A percentile compares a stretch with the other conserved stretches of the same genome.
Evolutionary conservation across 345 rosid genomes (phyloP).

Genomic region (Adansonia digitata): DNA sequence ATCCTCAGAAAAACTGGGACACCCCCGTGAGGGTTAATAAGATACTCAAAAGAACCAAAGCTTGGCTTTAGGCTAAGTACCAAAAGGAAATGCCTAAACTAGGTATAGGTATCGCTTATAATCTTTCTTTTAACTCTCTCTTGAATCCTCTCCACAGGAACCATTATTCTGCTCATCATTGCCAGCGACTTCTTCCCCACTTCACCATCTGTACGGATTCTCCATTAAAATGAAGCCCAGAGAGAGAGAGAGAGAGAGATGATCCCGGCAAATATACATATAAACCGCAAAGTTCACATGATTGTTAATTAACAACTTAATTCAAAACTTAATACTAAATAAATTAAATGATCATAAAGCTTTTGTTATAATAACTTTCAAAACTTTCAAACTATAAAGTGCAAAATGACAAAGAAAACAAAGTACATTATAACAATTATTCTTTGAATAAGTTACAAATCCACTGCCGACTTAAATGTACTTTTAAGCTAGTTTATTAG

Average conservation of each 20-base stretch:
- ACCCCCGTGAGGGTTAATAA: too few species aligned
- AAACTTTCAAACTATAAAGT: neutral
- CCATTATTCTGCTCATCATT: slow-evolving; percentile 9
- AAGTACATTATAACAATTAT: neutral
- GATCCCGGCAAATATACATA: neutral
- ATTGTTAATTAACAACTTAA: neutral
- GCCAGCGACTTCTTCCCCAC: neutral
- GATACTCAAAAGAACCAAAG: neutral
- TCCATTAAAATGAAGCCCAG: neutral
- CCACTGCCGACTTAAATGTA: slow-evolving; percentile 25
- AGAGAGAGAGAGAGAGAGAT: neutral
- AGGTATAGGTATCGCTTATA: too few species aligned
- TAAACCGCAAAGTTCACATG: neutral
- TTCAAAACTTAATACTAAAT: neutral
- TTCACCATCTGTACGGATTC: neutral
- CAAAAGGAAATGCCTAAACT: neutral
- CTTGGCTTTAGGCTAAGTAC: neutral
- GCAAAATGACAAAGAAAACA: neutral
- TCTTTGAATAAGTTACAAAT: slow-evolving; percentile 27
- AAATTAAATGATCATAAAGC: neutral
- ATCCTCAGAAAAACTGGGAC: neutral
- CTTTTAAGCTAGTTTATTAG: slow-evolving; percentile 3
- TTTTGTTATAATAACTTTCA: neutral
- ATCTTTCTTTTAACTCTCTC: neutral
- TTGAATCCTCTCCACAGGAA: neutral